Evolutionary conservation across 2,329 filamentous ascomycete species (phyloP).

Genomic region (Scedosporium apiospermum): DNA sequence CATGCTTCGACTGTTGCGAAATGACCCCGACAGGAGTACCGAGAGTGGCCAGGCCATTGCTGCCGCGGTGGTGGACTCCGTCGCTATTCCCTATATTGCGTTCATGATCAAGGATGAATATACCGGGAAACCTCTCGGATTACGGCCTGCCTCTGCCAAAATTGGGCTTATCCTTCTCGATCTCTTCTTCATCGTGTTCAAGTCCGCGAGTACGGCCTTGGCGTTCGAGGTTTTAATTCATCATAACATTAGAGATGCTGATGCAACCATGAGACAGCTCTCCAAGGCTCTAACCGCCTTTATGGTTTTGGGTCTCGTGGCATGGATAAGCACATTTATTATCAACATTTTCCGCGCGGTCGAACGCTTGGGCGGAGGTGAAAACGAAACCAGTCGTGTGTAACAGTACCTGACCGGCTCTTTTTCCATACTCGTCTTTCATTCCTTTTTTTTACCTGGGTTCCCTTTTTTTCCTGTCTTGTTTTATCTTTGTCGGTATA

Average conservation of each 20-base stretch:
- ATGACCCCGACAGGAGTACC: constrained; percentile 21
- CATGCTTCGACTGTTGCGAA: constrained; percentile 52
- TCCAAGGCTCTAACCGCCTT: constrained; percentile 66
- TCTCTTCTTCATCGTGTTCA: constrained; percentile 94
- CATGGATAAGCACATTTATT: constrained; percentile 86
- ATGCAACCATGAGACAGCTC: constrained; percentile 15
- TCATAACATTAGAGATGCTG: constrained; percentile 31
- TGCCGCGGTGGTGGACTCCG: constrained; percentile 78
- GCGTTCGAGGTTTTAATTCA: constrained; percentile 77
- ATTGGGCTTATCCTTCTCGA: constrained; percentile 85
- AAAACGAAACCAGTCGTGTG: constrained; percentile 24
- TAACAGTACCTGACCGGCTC: not conserved
- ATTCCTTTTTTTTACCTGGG: not conserved
- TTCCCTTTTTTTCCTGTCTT: not conserved
- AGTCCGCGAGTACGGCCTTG: constrained; percentile 82
- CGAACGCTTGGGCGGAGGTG: constrained; percentile 48
- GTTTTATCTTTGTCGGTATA: not conserved
- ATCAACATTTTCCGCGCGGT: constrained; percentile 71
- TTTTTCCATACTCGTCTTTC: constrained; percentile 1
- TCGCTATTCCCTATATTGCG: constrained; percentile 80
- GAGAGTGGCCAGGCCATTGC: constrained; percentile 75
- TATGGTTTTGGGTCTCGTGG: constrained; percentile 69
- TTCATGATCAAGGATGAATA: constrained; percentile 98
- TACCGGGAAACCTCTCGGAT: constrained; percentile 80
- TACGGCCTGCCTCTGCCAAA: constrained; percentile 77